Evolutionary conservation across 768 basidiomycete genomes (phyloP).

Genomic region (Suillus hirtellus): DNA sequence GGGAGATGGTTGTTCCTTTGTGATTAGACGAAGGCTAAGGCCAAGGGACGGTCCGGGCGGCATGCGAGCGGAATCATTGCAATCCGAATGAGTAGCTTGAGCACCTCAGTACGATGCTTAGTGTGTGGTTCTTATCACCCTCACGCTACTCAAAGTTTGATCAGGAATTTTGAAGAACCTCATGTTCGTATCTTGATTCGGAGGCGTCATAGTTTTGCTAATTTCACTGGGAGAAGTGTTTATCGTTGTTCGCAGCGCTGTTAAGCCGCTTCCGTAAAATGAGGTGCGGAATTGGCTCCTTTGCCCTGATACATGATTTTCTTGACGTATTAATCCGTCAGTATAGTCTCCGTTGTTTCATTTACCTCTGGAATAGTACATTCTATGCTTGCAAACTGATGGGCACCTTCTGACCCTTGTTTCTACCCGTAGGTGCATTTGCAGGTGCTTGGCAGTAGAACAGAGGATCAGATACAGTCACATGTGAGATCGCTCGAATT

Average conservation of each 20-base stretch:
- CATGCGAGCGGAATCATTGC: not conserved
- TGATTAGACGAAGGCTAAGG: not conserved
- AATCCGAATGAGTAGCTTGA: constrained; percentile 7
- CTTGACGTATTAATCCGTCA: constrained; percentile 1
- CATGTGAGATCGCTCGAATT: not conserved
- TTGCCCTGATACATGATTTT: constrained; percentile 1
- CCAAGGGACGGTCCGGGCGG: not conserved
- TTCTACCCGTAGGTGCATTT: not conserved
- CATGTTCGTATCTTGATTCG: not conserved
- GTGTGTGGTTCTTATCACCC: constrained; percentile 7
- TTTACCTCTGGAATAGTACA: not conserved
- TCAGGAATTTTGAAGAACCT: not conserved
- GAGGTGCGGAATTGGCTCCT: not conserved
- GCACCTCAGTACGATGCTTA: not conserved
- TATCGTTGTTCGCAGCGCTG: constrained; percentile 4
- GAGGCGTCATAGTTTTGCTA: not conserved
- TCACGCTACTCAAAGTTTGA: constrained; percentile 4
- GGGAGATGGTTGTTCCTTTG: not conserved
- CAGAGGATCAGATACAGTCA: not conserved
- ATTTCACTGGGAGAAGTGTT: not conserved
- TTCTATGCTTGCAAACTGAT: not conserved
- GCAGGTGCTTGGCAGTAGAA: not conserved
- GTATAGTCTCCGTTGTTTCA: not conserved
- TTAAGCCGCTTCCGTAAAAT: not conserved
- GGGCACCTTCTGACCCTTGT: constrained; percentile 2